Conservation (phyloP, 2,329 filamentous ascomycete species). For the Rosellinia necatrix region DNA sequence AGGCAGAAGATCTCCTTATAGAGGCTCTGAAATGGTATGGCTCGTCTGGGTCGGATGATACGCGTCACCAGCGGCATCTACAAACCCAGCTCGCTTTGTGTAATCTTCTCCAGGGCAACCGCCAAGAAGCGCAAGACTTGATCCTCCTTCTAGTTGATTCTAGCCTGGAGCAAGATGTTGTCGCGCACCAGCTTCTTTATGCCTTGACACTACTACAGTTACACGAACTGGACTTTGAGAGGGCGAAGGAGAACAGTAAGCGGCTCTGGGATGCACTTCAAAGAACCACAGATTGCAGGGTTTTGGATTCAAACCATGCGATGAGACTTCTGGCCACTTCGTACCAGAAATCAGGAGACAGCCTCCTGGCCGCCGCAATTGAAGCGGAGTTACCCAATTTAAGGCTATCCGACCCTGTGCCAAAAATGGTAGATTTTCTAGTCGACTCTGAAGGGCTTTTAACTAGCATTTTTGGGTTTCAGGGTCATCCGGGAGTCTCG, state of each 20-base stretch:
- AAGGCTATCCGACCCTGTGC: constrained; percentile 23
- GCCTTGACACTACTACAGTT: constrained; percentile 20
- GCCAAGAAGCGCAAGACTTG: constrained; percentile 16
- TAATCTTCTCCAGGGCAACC: constrained; percentile 21
- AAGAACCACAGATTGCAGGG: constrained; percentile 5
- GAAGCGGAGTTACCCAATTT: constrained; percentile 25
- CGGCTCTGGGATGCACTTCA: constrained; percentile 25
- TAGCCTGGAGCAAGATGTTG: constrained; percentile 6
- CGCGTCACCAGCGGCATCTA: constrained; percentile 15
- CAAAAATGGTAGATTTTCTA: constrained; percentile 25
- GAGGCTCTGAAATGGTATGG: constrained; percentile 24
- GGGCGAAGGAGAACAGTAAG: constrained; percentile 22
- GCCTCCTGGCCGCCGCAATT: constrained; percentile 22
- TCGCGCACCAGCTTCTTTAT: constrained; percentile 24
- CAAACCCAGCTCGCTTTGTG: constrained; percentile 27
- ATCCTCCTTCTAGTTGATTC: constrained; percentile 15
- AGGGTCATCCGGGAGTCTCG: constrained; percentile 11
- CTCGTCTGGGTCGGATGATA: constrained; percentile 22
- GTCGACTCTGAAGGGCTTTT: constrained; percentile 23
- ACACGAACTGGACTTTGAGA: constrained; percentile 26
- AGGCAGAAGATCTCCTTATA: constrained; percentile 22
- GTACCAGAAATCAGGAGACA: constrained; percentile 25
- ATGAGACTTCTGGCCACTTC: constrained; percentile 25
- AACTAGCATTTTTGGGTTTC: constrained; percentile 15
- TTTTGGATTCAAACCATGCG: constrained; percentile 19